These are phyloP conservation scores for Saccharomycopsis vini DNA, from an alignment of 805 yeast genomes.

Conservation along the genomic window DNA sequence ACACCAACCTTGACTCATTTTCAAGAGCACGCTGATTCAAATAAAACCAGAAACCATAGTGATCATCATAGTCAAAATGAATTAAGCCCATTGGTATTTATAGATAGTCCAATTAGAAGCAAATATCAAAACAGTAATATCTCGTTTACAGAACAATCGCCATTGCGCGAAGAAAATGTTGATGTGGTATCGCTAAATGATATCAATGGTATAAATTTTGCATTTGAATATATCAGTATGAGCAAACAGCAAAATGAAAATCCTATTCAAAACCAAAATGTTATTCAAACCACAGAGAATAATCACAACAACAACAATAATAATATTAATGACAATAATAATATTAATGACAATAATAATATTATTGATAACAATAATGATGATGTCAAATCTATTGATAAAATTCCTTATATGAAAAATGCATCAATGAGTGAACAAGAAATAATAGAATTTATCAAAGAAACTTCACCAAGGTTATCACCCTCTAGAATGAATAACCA, in stretches of 20 bases:
- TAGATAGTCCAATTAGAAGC: conserved; percentile 15
- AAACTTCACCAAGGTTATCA: not conserved
- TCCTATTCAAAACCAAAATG: not conserved
- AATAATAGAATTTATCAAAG: conserved; percentile 6
- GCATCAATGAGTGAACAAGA: conserved; percentile 15
- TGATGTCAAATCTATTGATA: conserved; percentile 6
- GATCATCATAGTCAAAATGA: not conserved
- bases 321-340: not conserved
- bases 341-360: not conserved
- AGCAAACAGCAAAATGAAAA: not conserved
- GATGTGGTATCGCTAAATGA: conserved; percentile 9
- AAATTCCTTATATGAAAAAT: conserved; percentile 12
- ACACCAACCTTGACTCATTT: not conserved
- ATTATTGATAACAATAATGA: not conserved
- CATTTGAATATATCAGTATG: not conserved
- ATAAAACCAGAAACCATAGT: not conserved
- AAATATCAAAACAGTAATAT: not conserved
- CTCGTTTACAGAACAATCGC: not conserved
- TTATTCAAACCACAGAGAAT: not conserved
- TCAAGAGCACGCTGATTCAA: not conserved
- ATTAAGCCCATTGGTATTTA: conserved; percentile 14
- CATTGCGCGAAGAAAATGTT: conserved; percentile 2
- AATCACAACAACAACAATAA: too few relatives aligned
- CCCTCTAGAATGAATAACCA: not conserved
- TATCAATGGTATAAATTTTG: conserved; percentile 2